Percentiles rank a stretch among this genome's conserved stretches.
Conservation (phyloP, 2,329 filamentous ascomycete species). For the Stachybotrys echinatus region DNA sequence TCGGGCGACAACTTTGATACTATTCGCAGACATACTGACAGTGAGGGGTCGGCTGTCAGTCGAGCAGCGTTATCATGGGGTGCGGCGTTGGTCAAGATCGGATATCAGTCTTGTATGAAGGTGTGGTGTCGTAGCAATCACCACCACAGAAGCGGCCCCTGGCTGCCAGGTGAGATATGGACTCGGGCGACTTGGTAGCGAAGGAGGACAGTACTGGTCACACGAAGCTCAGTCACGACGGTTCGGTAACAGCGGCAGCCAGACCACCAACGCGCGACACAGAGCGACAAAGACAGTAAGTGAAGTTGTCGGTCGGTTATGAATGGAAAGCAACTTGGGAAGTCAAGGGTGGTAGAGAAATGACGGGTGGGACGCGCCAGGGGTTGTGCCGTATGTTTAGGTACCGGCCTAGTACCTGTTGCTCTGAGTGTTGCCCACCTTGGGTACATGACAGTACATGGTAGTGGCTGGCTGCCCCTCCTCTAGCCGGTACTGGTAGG, state of each 20-base stretch:
- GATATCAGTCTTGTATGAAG: neutral
- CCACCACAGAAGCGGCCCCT: neutral
- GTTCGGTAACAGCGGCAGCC: too few relatives aligned
- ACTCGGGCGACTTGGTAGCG: neutral
- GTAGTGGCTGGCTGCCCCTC: too few relatives aligned
- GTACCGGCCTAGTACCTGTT: neutral
- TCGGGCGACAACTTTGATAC: conserved; percentile 88
- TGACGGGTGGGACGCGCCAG: neutral
- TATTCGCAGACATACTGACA: conserved; percentile 54
- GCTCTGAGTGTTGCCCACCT: too few relatives aligned
- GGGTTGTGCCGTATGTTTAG: neutral
- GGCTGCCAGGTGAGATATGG: neutral
- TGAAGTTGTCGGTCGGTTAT: neutral
- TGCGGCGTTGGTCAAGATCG: neutral
- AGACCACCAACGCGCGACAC: neutral
- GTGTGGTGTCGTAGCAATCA: neutral
- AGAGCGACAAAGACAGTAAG: neutral
- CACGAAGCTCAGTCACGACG: neutral
- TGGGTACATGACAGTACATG: too few relatives aligned
- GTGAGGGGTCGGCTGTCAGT: conserved; percentile 9
- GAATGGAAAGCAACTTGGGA: neutral
- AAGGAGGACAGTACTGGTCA: neutral
- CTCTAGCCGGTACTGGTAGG: too few relatives aligned
- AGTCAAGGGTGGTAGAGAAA: neutral
- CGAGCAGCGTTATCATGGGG: conserved; percentile 18